A percentile compares a stretch with the other conserved stretches of the same genome.
Conservation (phyloP, 768 basidiomycete species). For the Psilocybe sp. region DNA sequence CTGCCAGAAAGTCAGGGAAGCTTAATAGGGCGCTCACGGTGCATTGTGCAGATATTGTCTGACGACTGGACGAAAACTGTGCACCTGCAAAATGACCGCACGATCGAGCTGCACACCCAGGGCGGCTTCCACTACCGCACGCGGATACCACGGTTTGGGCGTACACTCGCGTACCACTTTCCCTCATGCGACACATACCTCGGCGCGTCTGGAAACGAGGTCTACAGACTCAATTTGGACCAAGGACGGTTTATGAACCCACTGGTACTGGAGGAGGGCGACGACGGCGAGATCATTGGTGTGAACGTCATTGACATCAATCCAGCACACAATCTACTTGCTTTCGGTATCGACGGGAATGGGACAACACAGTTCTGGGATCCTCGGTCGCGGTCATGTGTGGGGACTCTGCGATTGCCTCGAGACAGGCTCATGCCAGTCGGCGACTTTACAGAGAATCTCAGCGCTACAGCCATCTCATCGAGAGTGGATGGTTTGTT, state of each 20-base stretch:
- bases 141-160: slow-evolving; percentile 92
- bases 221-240: slow-evolving; percentile 93
- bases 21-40: background rate
- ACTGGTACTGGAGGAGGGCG: slow-evolving; percentile 52
- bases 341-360: slow-evolving; percentile 84
- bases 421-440: slow-evolving; percentile 45
- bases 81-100: slow-evolving; percentile 95
- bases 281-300: slow-evolving; percentile 62
- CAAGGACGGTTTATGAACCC: slow-evolving; percentile 92
- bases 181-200: slow-evolving; percentile 90
- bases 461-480: slow-evolving; percentile 82
- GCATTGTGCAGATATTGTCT: slow-evolving; percentile 69
- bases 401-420: slow-evolving; percentile 69
- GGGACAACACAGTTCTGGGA: slow-evolving; percentile 97
- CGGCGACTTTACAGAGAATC: slow-evolving; percentile 23
- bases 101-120: slow-evolving; percentile 91
- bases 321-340: slow-evolving; percentile 84
- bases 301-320: slow-evolving; percentile 94
- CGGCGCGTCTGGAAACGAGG: slow-evolving; percentile 79
- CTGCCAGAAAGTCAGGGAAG: slow-evolving; percentile 3
- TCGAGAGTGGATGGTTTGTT: slow-evolving; percentile 88
- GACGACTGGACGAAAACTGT: slow-evolving; percentile 99
- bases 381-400: slow-evolving; percentile 73
- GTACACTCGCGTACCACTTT: slow-evolving; percentile 89
- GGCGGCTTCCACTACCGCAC: slow-evolving; percentile 90